Conservation (phyloP, 345 rosid species). For the Aurinia saxatilis region DNA sequence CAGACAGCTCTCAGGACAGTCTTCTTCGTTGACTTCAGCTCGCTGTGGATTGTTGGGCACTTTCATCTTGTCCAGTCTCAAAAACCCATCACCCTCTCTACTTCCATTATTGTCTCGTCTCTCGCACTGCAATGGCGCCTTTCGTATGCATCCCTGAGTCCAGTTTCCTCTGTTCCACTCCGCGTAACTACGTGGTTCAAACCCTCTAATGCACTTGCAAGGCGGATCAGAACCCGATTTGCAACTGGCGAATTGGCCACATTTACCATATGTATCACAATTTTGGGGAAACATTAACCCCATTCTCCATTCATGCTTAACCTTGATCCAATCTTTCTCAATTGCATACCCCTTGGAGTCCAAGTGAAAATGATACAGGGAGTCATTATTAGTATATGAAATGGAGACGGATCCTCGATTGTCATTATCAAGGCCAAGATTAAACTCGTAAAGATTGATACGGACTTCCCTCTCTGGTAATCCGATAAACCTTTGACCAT, state of each 20-base stretch:
- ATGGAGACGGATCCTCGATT: conserved; percentile 14
- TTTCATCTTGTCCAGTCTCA: conserved; percentile 26
- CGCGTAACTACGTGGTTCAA: conserved; percentile 24
- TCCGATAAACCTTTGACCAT: conserved; percentile 34
- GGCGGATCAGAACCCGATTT: conserved; percentile 16
- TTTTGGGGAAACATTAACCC: not conserved
- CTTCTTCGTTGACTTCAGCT: not conserved
- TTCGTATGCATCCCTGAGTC: conserved; percentile 44
- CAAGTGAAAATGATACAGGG: not conserved
- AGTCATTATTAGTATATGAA: not conserved
- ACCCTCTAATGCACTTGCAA: conserved; percentile 53
- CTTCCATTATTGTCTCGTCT: conserved; percentile 12
- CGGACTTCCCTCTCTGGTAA: not conserved
- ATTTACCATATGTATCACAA: conserved; percentile 37
- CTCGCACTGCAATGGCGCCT: conserved; percentile 21
- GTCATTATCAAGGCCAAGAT: conserved; percentile 6
- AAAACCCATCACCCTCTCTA: conserved; percentile 34
- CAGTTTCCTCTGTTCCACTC: conserved; percentile 42
- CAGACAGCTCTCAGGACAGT: conserved; percentile 36
- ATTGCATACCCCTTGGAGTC: conserved; percentile 15
- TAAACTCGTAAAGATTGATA: conserved; percentile 17
- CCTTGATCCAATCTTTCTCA: not conserved
- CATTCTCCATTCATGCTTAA: conserved; percentile 6
- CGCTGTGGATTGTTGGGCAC: conserved; percentile 37
- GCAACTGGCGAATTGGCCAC: conserved; percentile 53